Percentiles rank a stretch among this genome's conserved stretches.
Evolutionary conservation across 352 stramenopile genomes (phyloP).

Genomic region (Blastocystis sp.): DNA sequence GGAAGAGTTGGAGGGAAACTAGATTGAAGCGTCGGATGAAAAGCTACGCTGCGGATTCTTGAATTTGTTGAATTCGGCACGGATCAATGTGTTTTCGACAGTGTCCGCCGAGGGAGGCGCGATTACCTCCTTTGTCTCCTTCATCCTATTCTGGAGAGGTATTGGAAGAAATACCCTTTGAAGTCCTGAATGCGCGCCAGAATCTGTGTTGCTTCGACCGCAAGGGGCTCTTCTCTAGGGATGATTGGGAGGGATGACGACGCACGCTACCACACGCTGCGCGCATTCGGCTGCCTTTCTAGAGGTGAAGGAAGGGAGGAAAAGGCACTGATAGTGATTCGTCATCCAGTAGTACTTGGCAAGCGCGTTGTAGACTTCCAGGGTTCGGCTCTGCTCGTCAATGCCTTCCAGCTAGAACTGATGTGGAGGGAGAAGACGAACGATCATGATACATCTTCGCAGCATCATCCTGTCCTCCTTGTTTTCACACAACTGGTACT

Average conservation of each 20-base stretch:
- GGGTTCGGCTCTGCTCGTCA: background rate
- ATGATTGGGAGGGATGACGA: background rate
- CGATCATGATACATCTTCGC: conserved; percentile 48
- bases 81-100: background rate
- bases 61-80: conserved; percentile 26
- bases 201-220: conserved; percentile 44
- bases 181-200: conserved; percentile 42
- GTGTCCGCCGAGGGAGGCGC: background rate
- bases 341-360: conserved; percentile 34
- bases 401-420: conserved; percentile 33
- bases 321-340: conserved; percentile 50
- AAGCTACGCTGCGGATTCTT: background rate
- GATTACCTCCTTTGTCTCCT: background rate
- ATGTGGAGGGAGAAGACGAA: background rate
- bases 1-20: background rate
- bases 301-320: background rate
- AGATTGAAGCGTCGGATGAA: background rate
- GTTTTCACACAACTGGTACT: conserved; percentile 2
- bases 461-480: conserved; percentile 42
- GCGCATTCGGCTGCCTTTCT: conserved; percentile 1
- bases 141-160: conserved; percentile 8
- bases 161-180: background rate
- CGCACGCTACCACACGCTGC: conserved; percentile 5
- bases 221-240: conserved; percentile 33
- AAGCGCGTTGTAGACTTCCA: background rate